Percentiles rank a stretch among this genome's conserved stretches.
These are phyloP conservation scores for Vaccinium macrocarpon DNA, from an alignment of 148 eudicot genomes.

Conservation along the genomic window DNA sequence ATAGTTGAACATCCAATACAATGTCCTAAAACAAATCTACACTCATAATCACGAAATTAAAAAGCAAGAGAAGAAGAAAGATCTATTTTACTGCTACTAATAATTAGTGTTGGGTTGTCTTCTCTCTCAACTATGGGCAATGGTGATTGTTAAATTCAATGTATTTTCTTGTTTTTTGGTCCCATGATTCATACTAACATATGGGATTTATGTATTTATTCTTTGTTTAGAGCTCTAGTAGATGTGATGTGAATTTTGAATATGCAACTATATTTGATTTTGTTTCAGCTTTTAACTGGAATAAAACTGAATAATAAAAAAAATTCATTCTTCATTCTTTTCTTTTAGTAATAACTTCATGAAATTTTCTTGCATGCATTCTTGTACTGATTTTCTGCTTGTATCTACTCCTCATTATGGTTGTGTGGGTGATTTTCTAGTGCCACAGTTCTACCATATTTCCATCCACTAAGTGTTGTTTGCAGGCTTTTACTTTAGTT, in stretches of 20 bases:
- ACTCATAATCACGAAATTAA: background rate
- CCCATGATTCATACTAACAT: background rate
- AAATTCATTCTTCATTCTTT: background rate
- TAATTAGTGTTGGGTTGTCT: background rate
- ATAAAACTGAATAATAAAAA: background rate
- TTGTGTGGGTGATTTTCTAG: background rate
- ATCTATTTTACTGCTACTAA: background rate
- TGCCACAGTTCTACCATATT: background rate
- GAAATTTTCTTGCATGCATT: background rate
- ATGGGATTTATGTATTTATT: background rate
- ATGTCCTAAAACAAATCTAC: background rate
- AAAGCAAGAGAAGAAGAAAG: background rate
- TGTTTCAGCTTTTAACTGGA: background rate
- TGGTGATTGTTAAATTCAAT: background rate
- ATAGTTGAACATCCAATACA: too few species aligned
- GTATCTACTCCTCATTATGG: conserved; percentile 5
- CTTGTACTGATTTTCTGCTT: background rate
- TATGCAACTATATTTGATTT: background rate
- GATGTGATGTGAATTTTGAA: background rate
- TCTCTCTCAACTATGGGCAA: background rate
- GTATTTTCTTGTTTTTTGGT: background rate
- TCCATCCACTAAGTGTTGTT: background rate
- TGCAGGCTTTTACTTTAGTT: background rate
- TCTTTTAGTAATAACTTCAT: background rate
- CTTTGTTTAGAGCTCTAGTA: background rate